Evolutionary conservation across 2,329 filamentous ascomycete species (phyloP).

Genomic region (Aspergillus cejpii): DNA sequence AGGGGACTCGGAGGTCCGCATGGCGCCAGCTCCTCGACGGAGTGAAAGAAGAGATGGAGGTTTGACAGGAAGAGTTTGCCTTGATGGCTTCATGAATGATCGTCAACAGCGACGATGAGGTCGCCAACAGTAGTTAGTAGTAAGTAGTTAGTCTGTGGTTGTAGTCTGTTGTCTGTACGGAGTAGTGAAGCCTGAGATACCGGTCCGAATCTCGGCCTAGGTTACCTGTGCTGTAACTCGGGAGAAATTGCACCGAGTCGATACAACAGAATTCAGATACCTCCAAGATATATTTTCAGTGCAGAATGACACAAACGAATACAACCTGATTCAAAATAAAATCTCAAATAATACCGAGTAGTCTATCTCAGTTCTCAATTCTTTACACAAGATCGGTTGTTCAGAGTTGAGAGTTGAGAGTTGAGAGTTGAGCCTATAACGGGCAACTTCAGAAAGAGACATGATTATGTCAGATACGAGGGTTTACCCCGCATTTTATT

Average conservation of each 20-base stretch:
- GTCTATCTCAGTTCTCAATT: not conserved
- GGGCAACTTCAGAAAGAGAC: conserved; percentile 7
- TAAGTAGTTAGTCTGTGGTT: too few species aligned
- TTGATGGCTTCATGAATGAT: conserved; percentile 61
- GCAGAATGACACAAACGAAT: too few species aligned
- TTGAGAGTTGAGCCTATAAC: not conserved
- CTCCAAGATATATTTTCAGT: too few species aligned
- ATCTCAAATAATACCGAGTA: too few species aligned
- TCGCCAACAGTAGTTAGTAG: conserved; percentile 77
- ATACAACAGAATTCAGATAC: not conserved
- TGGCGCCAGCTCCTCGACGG: conserved; percentile 61
- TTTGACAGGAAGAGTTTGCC: conserved; percentile 70
- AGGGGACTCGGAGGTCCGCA: conserved; percentile 27
- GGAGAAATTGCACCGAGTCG: conserved; percentile 2
- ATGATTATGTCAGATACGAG: conserved; percentile 6
- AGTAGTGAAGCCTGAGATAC: too few species aligned
- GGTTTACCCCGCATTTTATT: conserved; percentile 5
- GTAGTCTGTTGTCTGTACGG: too few species aligned
- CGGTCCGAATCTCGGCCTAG: not conserved
- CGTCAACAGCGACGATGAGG: conserved; percentile 56
- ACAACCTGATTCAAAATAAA: too few species aligned
- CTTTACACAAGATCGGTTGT: conserved; percentile 4
- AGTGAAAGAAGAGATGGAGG: conserved; percentile 62
- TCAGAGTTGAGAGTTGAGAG: not conserved
- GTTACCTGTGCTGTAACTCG: not conserved